Evolutionary conservation across 257 asterid genomes (phyloP).

Genomic region (Solanum chiquidenum): DNA sequence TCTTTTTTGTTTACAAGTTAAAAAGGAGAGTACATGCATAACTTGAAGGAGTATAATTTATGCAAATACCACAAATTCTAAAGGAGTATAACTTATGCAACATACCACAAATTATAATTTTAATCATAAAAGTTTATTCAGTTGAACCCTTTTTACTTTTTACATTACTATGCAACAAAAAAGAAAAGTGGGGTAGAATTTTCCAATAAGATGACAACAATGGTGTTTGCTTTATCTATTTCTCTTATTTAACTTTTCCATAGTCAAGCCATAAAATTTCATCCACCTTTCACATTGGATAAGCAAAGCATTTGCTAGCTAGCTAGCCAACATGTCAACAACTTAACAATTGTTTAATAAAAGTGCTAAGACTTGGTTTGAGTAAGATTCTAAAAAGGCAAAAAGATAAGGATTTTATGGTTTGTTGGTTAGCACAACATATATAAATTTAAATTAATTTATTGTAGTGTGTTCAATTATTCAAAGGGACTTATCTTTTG

Average conservation of each 20-base stretch:
- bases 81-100: background rate
- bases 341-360: background rate
- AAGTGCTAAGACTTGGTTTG: background rate
- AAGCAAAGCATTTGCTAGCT: background rate
- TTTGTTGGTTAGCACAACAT: background rate
- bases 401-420: background rate
- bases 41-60: background rate
- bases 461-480: background rate
- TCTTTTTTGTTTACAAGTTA: background rate
- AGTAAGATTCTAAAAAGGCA: background rate
- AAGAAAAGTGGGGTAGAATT: background rate
- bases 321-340: background rate
- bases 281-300: background rate
- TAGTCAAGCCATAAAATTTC: background rate
- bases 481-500: slow-evolving; percentile 9
- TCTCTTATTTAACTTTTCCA: background rate
- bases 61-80: background rate
- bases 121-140: background rate
- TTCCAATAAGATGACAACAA: background rate
- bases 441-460: background rate
- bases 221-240: background rate
- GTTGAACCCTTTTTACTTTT: background rate
- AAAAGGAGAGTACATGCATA: background rate
- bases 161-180: background rate
- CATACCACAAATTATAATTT: background rate